A percentile compares a stretch with the other conserved stretches of the same genome.
These are phyloP conservation scores for Sporothrix inflata DNA, from an alignment of 2,329 filamentous ascomycete genomes.

Conservation along the genomic window DNA sequence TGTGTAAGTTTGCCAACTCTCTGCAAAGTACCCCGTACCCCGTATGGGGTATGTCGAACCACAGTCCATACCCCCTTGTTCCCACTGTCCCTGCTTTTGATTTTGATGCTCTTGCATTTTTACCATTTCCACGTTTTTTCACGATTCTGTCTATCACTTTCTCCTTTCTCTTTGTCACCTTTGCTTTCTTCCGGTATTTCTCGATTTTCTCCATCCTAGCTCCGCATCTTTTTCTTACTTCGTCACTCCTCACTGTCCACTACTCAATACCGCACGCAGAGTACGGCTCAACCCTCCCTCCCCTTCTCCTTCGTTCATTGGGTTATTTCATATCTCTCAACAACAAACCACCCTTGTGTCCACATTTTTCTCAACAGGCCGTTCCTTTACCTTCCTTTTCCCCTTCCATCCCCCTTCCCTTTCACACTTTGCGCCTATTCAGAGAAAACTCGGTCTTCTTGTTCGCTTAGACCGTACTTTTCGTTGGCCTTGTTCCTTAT, in stretches of 20 bases:
- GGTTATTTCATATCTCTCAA: background rate
- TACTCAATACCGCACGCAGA: no score
- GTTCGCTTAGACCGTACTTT: conserved; percentile 5
- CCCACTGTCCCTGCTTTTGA: background rate
- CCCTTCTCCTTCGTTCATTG: background rate
- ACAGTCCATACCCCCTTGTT: background rate
- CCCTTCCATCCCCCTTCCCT: conserved; percentile 13
- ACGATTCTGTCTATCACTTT: background rate
- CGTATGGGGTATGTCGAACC: background rate
- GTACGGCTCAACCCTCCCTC: background rate
- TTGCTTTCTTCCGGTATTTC: background rate
- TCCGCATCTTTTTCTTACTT: conserved; percentile 13
- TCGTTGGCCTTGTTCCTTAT: background rate
- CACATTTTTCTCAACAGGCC: conserved; percentile 1
- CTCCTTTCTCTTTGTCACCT: background rate
- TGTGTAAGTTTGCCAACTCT: background rate
- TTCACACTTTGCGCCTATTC: background rate
- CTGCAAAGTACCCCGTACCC: background rate
- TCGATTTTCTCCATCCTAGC: background rate
- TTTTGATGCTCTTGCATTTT: no score
- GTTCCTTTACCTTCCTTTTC: conserved; percentile 14
- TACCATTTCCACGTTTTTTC: conserved; percentile 3
- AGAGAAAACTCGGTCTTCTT: conserved; percentile 4
- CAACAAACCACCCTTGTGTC: background rate
- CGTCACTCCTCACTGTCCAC: background rate